Base-by-base conservation (phyloP, 148 eudicot genomes). In the Simmondsia chinensis region DNA sequence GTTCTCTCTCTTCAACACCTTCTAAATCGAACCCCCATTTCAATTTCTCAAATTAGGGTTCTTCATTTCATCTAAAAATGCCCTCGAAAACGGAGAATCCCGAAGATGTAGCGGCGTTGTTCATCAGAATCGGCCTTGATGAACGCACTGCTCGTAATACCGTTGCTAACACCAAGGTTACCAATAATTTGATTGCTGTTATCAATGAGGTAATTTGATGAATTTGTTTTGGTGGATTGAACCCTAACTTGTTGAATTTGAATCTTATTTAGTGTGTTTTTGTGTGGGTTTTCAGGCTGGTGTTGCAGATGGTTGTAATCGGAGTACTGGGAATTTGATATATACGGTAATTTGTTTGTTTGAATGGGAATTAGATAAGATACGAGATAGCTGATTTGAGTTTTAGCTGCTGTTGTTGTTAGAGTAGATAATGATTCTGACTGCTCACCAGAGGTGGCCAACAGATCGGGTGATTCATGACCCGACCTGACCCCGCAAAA, bases 91-190 rank as follows among this genome's bases (percentile, higher is more conserved):
- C 60, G 2, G 68, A 25, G 15, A 61, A 16, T 36, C 35, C 59
- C 31, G 70, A 47, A 21, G 41, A 70, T 31, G 57, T 68, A 0
- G 51, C 59, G 18, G 89, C 77, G 7, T 55, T 83, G 61, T 88
- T 88, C 53, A 48, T 83, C 30, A 77, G 63, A 29, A 73, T 88
- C 19, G 88, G 85, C 0, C 48, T 88, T 17, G 96, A 83, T n/a
- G 86, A 83, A 33, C 61, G 67, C 15, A 76, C 86, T 2, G 96
- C 96, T 5, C 69, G 72, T 7, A 80, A 84, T 57, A 81, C 94
- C 4, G 21, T 84, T 11, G 94, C 94, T 5, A 88, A 89, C 50
- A 75, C 65, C 28, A 83, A 89, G 60, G 91, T 89, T 38, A 89
- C 97, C n/a, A 57, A 64, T 9, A 83, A 84, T 72, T 80, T 89